Conservation (phyloP, 805 yeast species). For the Saccharomycopsis vini region DNA sequence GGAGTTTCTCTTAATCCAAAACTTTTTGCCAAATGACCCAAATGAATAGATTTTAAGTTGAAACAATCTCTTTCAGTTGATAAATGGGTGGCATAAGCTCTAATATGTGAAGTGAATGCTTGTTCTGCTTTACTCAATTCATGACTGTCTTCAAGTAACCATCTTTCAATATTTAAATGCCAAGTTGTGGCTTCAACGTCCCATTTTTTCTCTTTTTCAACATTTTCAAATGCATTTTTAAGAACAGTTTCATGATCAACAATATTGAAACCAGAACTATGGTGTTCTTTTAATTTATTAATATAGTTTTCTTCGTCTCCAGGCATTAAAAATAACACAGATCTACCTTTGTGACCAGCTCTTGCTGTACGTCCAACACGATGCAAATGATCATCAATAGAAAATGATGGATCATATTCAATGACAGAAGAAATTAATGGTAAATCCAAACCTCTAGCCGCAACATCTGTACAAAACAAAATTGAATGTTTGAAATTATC, state of each 20-base stretch:
- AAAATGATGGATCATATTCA: slow-evolving; percentile 92
- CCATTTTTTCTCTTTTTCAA: slow-evolving; percentile 48
- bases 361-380: slow-evolving; percentile 97
- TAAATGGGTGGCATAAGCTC: slow-evolving; percentile 95
- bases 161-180: slow-evolving; percentile 86
- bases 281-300: slow-evolving; percentile 49
- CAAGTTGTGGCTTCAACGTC: slow-evolving; percentile 93
- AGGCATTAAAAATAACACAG: slow-evolving; percentile 74
- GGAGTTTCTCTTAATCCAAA: slow-evolving; percentile 96
- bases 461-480: slow-evolving; percentile 93
- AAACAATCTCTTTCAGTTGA: slow-evolving; percentile 70
- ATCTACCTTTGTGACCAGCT: slow-evolving; percentile 81
- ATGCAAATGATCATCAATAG: slow-evolving; percentile 90
- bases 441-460: slow-evolving; percentile 91
- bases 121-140: slow-evolving; percentile 61
- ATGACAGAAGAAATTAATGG: slow-evolving; percentile 79
- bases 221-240: slow-evolving; percentile 24
- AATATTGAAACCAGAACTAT: slow-evolving; percentile 41
- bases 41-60: slow-evolving; percentile 73
- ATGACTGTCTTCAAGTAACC: slow-evolving; percentile 61
- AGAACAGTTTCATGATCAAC: slow-evolving; percentile 39
- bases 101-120: slow-evolving; percentile 80
- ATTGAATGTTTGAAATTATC: slow-evolving; percentile 46
- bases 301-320: slow-evolving; percentile 82
- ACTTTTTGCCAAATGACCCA: slow-evolving; percentile 93